Conservation (phyloP, 2,329 filamentous ascomycete species). For the Fusarium pininemorale region DNA sequence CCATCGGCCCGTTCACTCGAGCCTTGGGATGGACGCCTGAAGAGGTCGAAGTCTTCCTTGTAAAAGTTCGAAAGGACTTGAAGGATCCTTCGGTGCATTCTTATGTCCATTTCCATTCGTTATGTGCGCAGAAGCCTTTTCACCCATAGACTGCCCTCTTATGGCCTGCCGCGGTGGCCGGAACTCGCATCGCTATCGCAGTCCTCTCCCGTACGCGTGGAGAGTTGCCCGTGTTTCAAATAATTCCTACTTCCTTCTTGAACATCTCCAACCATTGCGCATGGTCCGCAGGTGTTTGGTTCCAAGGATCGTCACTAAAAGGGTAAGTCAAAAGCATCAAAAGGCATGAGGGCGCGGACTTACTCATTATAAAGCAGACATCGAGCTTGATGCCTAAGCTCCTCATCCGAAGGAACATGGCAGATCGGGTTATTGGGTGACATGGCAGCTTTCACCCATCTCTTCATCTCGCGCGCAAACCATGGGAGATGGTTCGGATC, state of each 20-base stretch:
- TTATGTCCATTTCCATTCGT: slow-evolving; percentile 30
- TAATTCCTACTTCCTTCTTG: slow-evolving; percentile 61
- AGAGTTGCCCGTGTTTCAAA: not conserved
- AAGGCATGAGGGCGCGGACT: not conserved
- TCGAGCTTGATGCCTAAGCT: slow-evolving; percentile 47
- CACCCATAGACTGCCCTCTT: not conserved
- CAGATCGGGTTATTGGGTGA: slow-evolving; percentile 46
- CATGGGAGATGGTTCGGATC: slow-evolving; percentile 41
- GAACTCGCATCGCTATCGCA: too few species aligned
- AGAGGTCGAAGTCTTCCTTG: slow-evolving; percentile 48
- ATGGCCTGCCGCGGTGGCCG: too few species aligned
- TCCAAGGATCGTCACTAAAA: slow-evolving; percentile 64
- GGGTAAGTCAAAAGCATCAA: not conserved
- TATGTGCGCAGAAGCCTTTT: slow-evolving; percentile 21
- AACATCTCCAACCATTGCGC: slow-evolving; percentile 66
- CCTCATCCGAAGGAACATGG: slow-evolving; percentile 49
- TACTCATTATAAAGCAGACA: slow-evolving; percentile 48
- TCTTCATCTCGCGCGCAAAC: slow-evolving; percentile 39
- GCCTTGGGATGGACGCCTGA: slow-evolving; percentile 46
- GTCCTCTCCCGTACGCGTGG: too few species aligned
- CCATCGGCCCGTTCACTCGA: slow-evolving; percentile 48
- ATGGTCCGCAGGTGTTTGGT: slow-evolving; percentile 66
- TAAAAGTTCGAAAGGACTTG: slow-evolving; percentile 47
- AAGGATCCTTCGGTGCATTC: slow-evolving; percentile 38
- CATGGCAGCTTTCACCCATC: slow-evolving; percentile 44